These are phyloP conservation scores for Anthostomella pinea DNA, from an alignment of 2,329 filamentous ascomycete genomes.

Conservation along the genomic window DNA sequence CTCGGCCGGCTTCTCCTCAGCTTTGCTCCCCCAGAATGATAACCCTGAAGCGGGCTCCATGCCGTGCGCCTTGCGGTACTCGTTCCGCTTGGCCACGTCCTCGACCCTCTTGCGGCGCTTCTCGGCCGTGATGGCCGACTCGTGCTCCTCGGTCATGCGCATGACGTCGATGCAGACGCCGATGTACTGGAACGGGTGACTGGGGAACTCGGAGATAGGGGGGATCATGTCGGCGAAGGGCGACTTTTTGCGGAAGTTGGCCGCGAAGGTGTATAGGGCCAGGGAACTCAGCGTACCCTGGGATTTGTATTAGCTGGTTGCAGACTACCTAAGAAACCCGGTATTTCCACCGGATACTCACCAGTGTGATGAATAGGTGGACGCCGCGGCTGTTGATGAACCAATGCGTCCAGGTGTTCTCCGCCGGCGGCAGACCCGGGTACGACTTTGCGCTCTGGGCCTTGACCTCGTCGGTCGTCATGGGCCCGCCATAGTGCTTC, in stretches of 20 bases:
- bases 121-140: slow-evolving; percentile 65
- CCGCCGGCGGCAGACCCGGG: slow-evolving; percentile 83
- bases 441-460: slow-evolving; percentile 71
- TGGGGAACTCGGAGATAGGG: slow-evolving; percentile 62
- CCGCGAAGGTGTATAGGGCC: slow-evolving; percentile 68
- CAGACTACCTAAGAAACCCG: too few relatives aligned
- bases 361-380: slow-evolving; percentile 81
- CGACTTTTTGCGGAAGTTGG: slow-evolving; percentile 76
- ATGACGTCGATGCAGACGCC: slow-evolving; percentile 68
- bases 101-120: slow-evolving; percentile 72
- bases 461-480: slow-evolving; percentile 63
- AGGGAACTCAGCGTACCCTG: slow-evolving; percentile 67
- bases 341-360: slow-evolving; percentile 42
- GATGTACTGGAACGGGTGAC: slow-evolving; percentile 67
- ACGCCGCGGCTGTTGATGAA: slow-evolving; percentile 75
- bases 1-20: slow-evolving; percentile 20
- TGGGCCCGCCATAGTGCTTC: slow-evolving; percentile 70
- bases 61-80: slow-evolving; percentile 84
- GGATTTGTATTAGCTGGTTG: too few relatives aligned
- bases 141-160: slow-evolving; percentile 71
- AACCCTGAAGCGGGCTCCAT: slow-evolving; percentile 50
- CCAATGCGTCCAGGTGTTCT: slow-evolving; percentile 79
- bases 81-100: slow-evolving; percentile 81
- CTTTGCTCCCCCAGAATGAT: slow-evolving; percentile 23
- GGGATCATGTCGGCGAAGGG: slow-evolving; percentile 80